Conservation (phyloP, 108 stramenopile genomes). For the Tribonema minus region DNA sequence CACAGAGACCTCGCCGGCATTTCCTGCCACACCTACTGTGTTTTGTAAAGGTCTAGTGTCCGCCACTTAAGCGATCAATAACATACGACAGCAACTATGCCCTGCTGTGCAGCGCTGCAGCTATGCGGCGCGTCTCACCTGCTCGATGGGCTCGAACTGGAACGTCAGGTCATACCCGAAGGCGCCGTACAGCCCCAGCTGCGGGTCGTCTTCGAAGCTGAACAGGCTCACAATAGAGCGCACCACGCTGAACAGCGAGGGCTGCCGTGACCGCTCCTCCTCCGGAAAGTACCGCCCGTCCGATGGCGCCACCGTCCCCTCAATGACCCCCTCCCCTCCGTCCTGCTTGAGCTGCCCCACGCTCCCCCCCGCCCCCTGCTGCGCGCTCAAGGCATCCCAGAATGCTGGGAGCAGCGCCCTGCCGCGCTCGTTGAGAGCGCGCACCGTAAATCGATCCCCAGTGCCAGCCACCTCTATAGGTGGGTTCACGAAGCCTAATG, state of each 20-base stretch:
- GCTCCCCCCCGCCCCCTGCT: neutral
- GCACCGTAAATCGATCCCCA: constrained; percentile 61
- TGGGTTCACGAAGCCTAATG: constrained; percentile 79
- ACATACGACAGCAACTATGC: too few species aligned
- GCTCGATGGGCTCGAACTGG: constrained; percentile 93
- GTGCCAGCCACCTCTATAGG: constrained; percentile 78
- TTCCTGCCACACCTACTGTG: too few species aligned
- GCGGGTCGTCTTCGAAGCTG: constrained; percentile 75
- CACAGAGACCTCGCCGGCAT: too few species aligned
- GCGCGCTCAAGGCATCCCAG: constrained; percentile 43
- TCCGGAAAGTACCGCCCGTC: constrained; percentile 81
- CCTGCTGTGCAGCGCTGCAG: constrained; percentile 3
- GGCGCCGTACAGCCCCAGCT: constrained; percentile 89
- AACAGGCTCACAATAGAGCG: constrained; percentile 78
- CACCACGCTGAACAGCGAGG: constrained; percentile 83
- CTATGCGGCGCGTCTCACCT: too few species aligned
- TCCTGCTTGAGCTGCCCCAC: neutral
- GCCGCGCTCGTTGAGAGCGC: constrained; percentile 66
- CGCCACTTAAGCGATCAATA: too few species aligned
- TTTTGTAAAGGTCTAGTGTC: too few species aligned
- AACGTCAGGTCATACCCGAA: constrained; percentile 96
- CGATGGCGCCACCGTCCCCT: constrained; percentile 44
- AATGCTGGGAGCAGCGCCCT: constrained; percentile 71
- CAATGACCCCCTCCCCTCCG: neutral
- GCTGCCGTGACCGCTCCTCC: constrained; percentile 83